These are phyloP conservation scores for Boletellus deceptivus DNA, from an alignment of 1,284 basidiomycete species.

Conservation along the genomic window DNA sequence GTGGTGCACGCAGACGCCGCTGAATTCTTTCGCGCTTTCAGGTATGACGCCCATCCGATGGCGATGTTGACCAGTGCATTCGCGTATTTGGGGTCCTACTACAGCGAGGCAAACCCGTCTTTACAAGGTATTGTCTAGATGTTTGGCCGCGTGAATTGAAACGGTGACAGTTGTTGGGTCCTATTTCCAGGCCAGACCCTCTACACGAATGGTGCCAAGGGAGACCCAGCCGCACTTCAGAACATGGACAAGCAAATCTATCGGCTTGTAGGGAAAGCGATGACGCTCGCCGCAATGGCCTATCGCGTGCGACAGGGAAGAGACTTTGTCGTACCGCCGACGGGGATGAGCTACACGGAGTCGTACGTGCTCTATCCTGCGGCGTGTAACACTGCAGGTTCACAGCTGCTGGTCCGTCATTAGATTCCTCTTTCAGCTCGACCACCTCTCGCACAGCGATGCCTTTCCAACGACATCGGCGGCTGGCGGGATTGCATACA, in stretches of 20 bases:
- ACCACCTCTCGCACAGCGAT: constrained; percentile 52
- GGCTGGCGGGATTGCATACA: constrained; percentile 45
- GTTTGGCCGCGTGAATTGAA: neutral
- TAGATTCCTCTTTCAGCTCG: constrained; percentile 87
- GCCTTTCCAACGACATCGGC: constrained; percentile 38
- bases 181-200: constrained; percentile 64
- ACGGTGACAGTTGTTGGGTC: neutral
- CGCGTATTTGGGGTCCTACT: constrained; percentile 83
- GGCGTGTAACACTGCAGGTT: neutral
- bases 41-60: constrained; percentile 89
- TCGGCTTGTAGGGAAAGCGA: constrained; percentile 82
- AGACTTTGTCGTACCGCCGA: constrained; percentile 82
- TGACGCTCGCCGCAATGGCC: constrained; percentile 87
- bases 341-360: constrained; percentile 78
- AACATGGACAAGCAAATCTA: constrained; percentile 90
- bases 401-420: neutral
- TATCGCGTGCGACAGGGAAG: constrained; percentile 87
- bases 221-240: constrained; percentile 57
- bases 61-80: constrained; percentile 83
- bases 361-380: constrained; percentile 51
- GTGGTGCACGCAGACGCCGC: constrained; percentile 78
- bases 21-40: constrained; percentile 78
- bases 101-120: constrained; percentile 77
- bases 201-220: constrained; percentile 66
- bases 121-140: constrained; percentile 51